A percentile compares a stretch with the other conserved stretches of the same genome.
phyloP scores from a whole-genome alignment of 2,329 filamentous ascomycete genomes.

The Monosporascus ibericus region DNA sequence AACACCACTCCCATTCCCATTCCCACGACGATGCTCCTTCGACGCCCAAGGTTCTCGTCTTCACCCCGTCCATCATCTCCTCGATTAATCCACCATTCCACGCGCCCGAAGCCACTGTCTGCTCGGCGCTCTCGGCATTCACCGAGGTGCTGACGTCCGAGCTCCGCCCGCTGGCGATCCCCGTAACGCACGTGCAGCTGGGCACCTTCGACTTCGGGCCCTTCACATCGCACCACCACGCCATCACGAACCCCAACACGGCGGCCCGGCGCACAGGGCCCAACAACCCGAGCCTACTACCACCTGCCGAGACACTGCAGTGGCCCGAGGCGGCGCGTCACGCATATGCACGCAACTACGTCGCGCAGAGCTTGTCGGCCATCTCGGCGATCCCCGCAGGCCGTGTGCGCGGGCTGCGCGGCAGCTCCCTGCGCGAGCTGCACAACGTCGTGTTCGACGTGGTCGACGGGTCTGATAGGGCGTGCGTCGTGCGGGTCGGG shows the following conservation, averaged over 20 bases:
- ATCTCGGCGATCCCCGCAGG: constrained; percentile 52
- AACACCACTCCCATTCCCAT: no score
- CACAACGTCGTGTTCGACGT: constrained; percentile 90
- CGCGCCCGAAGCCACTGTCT: constrained; percentile 79
- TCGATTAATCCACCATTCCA: constrained; percentile 75
- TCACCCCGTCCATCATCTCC: constrained; percentile 76
- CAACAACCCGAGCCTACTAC: constrained; percentile 23
- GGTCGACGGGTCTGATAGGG: constrained; percentile 59
- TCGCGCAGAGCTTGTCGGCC: constrained; percentile 47
- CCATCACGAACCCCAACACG: constrained; percentile 22
- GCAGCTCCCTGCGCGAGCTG: constrained; percentile 69
- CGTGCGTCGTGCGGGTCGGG: constrained; percentile 68
- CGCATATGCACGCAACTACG: constrained; percentile 58
- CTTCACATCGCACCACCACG: constrained; percentile 45
- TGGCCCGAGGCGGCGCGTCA: constrained; percentile 59
- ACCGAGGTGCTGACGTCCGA: constrained; percentile 75
- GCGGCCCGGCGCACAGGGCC: constrained; percentile 13
- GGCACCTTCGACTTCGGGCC: constrained; percentile 83
- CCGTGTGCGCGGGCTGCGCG: constrained; percentile 54
- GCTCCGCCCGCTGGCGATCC: constrained; percentile 66
- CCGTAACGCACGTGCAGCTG: constrained; percentile 81
- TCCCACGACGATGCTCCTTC: constrained; percentile 33
- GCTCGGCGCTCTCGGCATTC: constrained; percentile 80
- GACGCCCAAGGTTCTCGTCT: constrained; percentile 65
- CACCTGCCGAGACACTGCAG: constrained; percentile 48